Evolutionary conservation across 345 rosid genomes (phyloP).

Genomic region (Gossypium ekmanianum): DNA sequence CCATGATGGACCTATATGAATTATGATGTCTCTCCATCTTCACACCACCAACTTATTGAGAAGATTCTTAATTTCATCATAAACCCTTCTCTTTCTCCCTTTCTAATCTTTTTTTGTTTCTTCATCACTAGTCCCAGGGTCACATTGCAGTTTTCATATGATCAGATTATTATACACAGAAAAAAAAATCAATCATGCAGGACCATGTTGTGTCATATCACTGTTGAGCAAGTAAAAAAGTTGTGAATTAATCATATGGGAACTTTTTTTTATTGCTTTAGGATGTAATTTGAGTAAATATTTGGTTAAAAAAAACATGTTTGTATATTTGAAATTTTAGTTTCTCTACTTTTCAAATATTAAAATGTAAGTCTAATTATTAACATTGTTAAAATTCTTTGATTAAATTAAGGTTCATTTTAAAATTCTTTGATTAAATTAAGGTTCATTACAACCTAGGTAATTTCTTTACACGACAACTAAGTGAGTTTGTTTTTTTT

Average conservation of each 20-base stretch:
- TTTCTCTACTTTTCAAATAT: too few species aligned
- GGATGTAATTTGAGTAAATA: background rate
- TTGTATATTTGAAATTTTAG: too few species aligned
- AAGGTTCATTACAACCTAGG: too few species aligned
- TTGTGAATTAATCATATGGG: background rate
- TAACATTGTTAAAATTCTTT: too few species aligned
- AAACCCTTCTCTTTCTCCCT: too few species aligned
- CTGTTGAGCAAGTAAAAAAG: conserved; percentile 20
- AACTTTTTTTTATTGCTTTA: conserved; percentile 12
- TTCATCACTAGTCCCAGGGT: background rate
- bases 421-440: too few species aligned
- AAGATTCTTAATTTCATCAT: background rate
- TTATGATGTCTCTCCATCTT: conserved; percentile 11
- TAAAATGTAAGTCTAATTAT: too few species aligned
- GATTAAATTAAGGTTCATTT: too few species aligned
- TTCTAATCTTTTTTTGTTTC: background rate
- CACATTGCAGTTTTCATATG: background rate
- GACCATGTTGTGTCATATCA: background rate
- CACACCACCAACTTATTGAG: conserved; percentile 10
- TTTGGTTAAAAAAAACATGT: too few species aligned
- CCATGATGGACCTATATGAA: background rate
- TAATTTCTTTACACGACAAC: too few species aligned
- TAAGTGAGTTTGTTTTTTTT: too few species aligned
- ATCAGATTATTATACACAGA: background rate
- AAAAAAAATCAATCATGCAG: conserved; percentile 6